These are phyloP conservation scores for Talaromyces sp. DNA, from an alignment of 2,329 filamentous ascomycete species.

Conservation along the genomic window DNA sequence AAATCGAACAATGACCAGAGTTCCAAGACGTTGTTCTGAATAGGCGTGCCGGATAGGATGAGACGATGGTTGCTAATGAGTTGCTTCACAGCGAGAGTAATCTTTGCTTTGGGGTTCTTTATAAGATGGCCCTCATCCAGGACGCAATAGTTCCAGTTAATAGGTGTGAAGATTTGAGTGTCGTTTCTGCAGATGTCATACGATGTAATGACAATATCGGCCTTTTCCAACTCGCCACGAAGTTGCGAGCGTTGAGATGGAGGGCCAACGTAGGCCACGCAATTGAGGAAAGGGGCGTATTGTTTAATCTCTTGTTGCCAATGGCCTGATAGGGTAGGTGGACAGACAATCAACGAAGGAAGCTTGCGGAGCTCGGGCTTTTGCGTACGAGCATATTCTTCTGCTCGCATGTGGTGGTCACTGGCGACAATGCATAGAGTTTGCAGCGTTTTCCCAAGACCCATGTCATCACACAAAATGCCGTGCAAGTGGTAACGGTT, in stretches of 20 bases:
- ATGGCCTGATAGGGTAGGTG: slow-evolving; percentile 91
- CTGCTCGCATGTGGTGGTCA: slow-evolving; percentile 88
- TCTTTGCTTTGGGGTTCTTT: slow-evolving; percentile 98
- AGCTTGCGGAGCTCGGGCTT: slow-evolving; percentile 73
- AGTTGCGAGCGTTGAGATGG: slow-evolving; percentile 74
- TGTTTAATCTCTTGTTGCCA: slow-evolving; percentile 98
- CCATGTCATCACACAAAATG: slow-evolving; percentile 99
- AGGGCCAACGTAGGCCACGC: slow-evolving; percentile 86
- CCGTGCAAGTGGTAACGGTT: slow-evolving; percentile 98
- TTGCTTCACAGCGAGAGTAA: slow-evolving; percentile 86
- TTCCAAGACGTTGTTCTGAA: slow-evolving; percentile 96
- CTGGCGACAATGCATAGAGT: slow-evolving; percentile 97
- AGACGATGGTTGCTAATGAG: slow-evolving; percentile 88
- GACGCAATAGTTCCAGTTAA: slow-evolving; percentile 96
- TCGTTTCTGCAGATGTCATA: slow-evolving; percentile 98
- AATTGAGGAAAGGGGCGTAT: slow-evolving; percentile 89
- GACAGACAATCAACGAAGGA: slow-evolving; percentile 91
- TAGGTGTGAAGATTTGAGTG: slow-evolving; percentile 73
- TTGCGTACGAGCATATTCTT: slow-evolving; percentile 81
- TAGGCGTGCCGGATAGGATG: slow-evolving; percentile 93
- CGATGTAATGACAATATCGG: slow-evolving; percentile 93
- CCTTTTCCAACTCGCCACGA: slow-evolving; percentile 65
- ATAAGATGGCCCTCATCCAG: slow-evolving; percentile 97
- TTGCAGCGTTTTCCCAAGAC: slow-evolving; percentile 93
- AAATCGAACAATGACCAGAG: slow-evolving; percentile 98